phyloP scores from a whole-genome alignment of 495 filamentous ascomycete species.

The Xylaria castorea region DNA sequence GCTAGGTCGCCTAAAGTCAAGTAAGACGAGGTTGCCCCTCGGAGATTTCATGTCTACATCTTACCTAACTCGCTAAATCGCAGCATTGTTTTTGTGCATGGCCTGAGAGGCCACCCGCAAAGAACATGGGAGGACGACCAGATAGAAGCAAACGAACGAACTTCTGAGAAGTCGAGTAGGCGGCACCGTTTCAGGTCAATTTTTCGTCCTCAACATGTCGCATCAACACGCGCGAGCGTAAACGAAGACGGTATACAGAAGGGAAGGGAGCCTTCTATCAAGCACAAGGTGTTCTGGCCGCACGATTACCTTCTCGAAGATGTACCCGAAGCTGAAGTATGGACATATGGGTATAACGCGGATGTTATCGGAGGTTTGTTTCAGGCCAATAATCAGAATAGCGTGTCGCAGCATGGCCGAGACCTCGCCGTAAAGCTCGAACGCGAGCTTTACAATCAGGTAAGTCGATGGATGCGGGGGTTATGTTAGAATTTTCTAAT shows the following conservation, averaged over 20 bases:
- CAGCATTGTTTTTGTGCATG: slow-evolving; percentile 47
- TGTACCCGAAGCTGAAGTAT: slow-evolving; percentile 47
- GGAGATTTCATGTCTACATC: not conserved
- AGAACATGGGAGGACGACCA: slow-evolving; percentile 39
- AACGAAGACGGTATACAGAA: not conserved
- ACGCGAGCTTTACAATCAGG: slow-evolving; percentile 41
- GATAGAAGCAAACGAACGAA: not conserved
- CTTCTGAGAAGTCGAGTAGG: not conserved
- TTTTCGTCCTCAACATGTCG: not conserved
- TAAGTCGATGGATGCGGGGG: not conserved
- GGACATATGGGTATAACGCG: slow-evolving; percentile 54
- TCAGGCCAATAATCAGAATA: slow-evolving; percentile 46
- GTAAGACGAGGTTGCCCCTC: not conserved
- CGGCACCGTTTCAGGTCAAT: not conserved
- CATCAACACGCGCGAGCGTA: too few species aligned
- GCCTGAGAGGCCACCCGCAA: slow-evolving; percentile 43
- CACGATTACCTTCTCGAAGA: slow-evolving; percentile 44
- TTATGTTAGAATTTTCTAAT: not conserved
- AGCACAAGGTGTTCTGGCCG: slow-evolving; percentile 45
- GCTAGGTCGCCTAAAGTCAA: not conserved
- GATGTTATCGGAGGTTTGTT: slow-evolving; percentile 45
- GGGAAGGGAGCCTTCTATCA: not conserved
- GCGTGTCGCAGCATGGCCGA: slow-evolving; percentile 44
- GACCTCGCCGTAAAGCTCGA: slow-evolving; percentile 40
- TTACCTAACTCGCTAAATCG: not conserved